These are phyloP conservation scores for Phytophthora sojae DNA, from an alignment of 352 stramenopile genomes.

Conservation along the genomic window DNA sequence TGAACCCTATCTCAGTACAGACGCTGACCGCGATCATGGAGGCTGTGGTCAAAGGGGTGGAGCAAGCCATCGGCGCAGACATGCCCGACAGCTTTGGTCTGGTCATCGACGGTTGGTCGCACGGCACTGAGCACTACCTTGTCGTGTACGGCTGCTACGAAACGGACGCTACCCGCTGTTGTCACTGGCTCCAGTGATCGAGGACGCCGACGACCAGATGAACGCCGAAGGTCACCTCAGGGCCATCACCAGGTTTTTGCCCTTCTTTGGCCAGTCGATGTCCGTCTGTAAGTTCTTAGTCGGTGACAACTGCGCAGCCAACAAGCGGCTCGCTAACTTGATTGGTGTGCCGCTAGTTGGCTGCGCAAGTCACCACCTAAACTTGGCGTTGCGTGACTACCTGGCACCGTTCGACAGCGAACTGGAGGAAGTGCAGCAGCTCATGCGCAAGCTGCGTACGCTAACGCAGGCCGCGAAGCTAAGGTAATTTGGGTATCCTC, in stretches of 20 bases:
- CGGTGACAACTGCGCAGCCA: slow-evolving; percentile 16
- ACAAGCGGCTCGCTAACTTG: neutral
- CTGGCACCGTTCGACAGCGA: neutral
- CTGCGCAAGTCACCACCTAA: neutral
- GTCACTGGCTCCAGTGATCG: slow-evolving; percentile 17
- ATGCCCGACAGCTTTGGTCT: slow-evolving; percentile 4
- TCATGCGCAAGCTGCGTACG: too few relatives aligned
- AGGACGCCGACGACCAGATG: slow-evolving; percentile 18
- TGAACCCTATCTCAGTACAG: neutral
- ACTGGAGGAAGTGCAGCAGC: too few relatives aligned
- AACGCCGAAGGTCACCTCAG: slow-evolving; percentile 6
- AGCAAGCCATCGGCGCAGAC: neutral
- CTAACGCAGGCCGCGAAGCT: too few relatives aligned
- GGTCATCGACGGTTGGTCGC: slow-evolving; percentile 2
- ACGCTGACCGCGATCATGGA: slow-evolving; percentile 1
- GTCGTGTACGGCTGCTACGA: slow-evolving; percentile 3
- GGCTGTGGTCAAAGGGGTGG: neutral
- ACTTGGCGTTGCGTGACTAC: slow-evolving; percentile 19
- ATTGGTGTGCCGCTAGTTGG: too few relatives aligned
- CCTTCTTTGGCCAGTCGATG: slow-evolving; percentile 4
- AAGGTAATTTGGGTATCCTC: too few relatives aligned
- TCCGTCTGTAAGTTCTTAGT: slow-evolving; percentile 11
- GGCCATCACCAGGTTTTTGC: neutral
- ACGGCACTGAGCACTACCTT: slow-evolving; percentile 4
- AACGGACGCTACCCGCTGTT: slow-evolving; percentile 16